Percentiles rank a stretch among this genome's conserved stretches.
Conservation (phyloP, 257 asterid species). For the Salvia rosmarinus region DNA sequence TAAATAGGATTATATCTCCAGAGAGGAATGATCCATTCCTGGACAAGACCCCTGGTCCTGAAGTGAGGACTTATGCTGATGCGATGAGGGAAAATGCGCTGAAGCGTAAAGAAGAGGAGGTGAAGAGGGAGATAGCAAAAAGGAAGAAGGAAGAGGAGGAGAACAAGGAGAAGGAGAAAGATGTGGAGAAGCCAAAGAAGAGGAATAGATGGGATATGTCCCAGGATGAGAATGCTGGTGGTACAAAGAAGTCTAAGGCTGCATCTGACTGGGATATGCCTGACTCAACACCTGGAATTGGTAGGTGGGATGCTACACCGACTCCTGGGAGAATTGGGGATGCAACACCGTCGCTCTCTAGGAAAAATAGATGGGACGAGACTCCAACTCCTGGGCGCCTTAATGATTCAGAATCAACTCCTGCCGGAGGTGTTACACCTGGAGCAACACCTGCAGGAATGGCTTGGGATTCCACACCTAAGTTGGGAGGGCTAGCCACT, state of each 20-base stretch:
- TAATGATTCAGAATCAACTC: conserved; percentile 85
- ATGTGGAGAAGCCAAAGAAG: conserved; percentile 78
- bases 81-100: conserved; percentile 78
- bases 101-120: conserved; percentile 80
- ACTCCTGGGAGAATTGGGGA: conserved; percentile 93
- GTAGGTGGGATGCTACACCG: conserved; percentile 98
- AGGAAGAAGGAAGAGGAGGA: conserved; percentile 82
- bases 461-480: conserved; percentile 95
- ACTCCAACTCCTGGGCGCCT: conserved; percentile 92
- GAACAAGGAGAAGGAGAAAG: conserved; percentile 53
- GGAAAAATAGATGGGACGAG: conserved; percentile 93
- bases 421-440: conserved; percentile 84
- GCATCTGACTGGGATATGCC: conserved; percentile 95
- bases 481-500: conserved; percentile 74
- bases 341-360: conserved; percentile 76
- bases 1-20: conserved; percentile 79
- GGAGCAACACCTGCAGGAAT: conserved; percentile 95
- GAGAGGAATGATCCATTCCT: conserved; percentile 81
- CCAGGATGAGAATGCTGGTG: conserved; percentile 67
- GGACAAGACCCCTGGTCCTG: conserved; percentile 90
- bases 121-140: conserved; percentile 74
- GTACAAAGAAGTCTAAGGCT: conserved; percentile 57
- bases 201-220: conserved; percentile 94
- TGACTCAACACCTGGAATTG: conserved; percentile 84
- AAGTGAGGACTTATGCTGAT: conserved; percentile 88